Conservation (phyloP, 192 early-diverging fungal genomes). For the Coemansia sp. region DNA sequence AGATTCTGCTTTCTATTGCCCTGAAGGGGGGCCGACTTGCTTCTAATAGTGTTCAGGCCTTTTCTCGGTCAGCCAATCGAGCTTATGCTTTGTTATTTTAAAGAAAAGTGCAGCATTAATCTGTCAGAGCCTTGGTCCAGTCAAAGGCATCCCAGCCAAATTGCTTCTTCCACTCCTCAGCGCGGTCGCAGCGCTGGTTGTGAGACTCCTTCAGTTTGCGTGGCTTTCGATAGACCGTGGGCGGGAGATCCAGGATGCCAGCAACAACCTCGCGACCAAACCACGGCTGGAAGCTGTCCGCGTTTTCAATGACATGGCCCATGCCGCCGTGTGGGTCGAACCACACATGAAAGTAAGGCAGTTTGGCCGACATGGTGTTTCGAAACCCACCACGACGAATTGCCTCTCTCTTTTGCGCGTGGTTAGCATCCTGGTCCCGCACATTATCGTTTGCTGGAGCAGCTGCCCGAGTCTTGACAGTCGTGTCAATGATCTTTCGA, state of each 20-base stretch:
- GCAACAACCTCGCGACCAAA: constrained; percentile 88
- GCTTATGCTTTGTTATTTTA: no score
- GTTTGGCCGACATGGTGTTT: constrained; percentile 64
- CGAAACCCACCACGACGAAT: constrained; percentile 67
- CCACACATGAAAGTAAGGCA: constrained; percentile 99
- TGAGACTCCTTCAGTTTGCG: constrained; percentile 55
- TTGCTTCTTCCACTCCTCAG: constrained; percentile 56
- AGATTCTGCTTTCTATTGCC: background rate
- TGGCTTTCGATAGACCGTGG: constrained; percentile 71
- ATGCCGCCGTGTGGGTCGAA: constrained; percentile 82
- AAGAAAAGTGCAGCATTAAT: background rate
- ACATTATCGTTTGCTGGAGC: constrained; percentile 23
- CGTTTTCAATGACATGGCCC: constrained; percentile 95
- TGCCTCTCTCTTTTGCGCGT: constrained; percentile 6
- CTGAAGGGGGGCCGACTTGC: background rate
- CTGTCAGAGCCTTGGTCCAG: constrained; percentile 67
- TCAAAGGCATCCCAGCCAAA: constrained; percentile 75
- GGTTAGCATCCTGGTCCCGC: constrained; percentile 34
- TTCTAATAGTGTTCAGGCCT: background rate
- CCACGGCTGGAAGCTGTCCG: constrained; percentile 74
- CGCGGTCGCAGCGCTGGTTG: constrained; percentile 49
- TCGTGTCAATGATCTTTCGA: constrained; percentile 69
- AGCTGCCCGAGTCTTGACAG: constrained; percentile 51
- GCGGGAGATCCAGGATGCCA: constrained; percentile 77
- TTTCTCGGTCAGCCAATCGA: no score